Conservation (phyloP, 805 yeast genomes). For the Starmerella vaccinii region DNA sequence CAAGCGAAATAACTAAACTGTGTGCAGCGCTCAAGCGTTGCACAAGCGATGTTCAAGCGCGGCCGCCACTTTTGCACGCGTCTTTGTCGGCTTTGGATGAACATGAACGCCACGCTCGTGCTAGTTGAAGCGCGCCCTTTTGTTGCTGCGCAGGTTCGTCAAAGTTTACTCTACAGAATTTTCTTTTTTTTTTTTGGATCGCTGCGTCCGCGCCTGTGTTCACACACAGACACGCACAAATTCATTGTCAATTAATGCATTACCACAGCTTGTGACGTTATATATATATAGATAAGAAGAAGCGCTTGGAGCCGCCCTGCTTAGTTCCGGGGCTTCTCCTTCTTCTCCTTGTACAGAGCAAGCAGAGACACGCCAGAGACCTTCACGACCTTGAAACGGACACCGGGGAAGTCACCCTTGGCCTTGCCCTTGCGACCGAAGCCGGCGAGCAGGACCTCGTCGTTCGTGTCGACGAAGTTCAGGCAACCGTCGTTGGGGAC, state of each 20-base stretch:
- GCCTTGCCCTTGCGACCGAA: constrained; percentile 99
- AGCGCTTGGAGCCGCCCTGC: background rate
- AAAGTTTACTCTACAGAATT: no score
- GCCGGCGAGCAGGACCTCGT: constrained; percentile 99
- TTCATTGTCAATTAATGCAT: constrained; percentile 3
- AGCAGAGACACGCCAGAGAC: constrained; percentile 99
- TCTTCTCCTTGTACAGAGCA: constrained; percentile 99
- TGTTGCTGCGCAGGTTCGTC: no score
- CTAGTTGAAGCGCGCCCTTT: no score
- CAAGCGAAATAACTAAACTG: no score
- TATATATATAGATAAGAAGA: constrained; percentile 6
- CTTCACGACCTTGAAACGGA: constrained; percentile 99
- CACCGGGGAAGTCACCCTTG: constrained; percentile 99
- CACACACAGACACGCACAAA: background rate
- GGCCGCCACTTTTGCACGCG: no score
- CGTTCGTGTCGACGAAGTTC: constrained; percentile 99
- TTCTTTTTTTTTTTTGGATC: no score
- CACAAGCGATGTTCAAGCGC: no score
- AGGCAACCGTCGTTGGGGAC: constrained; percentile 99
- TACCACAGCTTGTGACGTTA: constrained; percentile 2
- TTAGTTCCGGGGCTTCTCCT: constrained; percentile 99
- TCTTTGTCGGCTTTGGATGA: no score
- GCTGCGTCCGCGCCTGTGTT: no score
- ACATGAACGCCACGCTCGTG: no score
- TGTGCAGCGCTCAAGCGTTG: no score